These are phyloP conservation scores for Odontarrhena argentea DNA, from an alignment of 345 rosid species.

Conservation along the genomic window DNA sequence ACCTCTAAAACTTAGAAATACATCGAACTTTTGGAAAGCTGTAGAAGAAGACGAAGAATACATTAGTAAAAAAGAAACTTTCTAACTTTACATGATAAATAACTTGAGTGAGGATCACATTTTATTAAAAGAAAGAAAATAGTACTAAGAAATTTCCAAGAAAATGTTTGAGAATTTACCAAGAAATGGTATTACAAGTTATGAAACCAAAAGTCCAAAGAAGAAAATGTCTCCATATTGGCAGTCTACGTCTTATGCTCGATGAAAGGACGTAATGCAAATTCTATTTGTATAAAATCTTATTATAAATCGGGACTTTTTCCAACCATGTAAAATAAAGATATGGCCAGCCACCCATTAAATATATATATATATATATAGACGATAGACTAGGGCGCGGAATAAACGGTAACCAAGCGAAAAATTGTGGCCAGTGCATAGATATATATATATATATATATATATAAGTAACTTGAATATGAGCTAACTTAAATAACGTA, in stretches of 20 bases:
- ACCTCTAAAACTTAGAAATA: slow-evolving; percentile 39
- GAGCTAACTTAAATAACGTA: no score
- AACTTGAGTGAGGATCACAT: background rate
- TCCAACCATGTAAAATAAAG: background rate
- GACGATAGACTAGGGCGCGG: no score
- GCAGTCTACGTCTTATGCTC: slow-evolving; percentile 20
- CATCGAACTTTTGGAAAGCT: slow-evolving; percentile 5
- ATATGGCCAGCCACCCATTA: no score
- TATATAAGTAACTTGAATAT: no score
- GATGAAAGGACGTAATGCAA: slow-evolving; percentile 7
- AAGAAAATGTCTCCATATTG: background rate
- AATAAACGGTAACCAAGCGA: no score
- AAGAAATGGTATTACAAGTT: slow-evolving; percentile 6
- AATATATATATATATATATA: no score
- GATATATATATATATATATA: no score
- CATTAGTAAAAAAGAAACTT: background rate
- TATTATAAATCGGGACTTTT: background rate
- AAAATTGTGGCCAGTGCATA: no score
- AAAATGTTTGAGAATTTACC: slow-evolving; percentile 10
- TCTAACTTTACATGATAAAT: slow-evolving; percentile 6
- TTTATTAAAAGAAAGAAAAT: background rate
- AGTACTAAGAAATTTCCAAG: slow-evolving; percentile 11
- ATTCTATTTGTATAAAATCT: background rate
- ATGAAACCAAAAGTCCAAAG: slow-evolving; percentile 26
- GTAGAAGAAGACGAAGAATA: slow-evolving; percentile 3